Evolutionary conservation across 2,329 filamentous ascomycete genomes (phyloP).

Genomic region (Lanzia echinophila): DNA sequence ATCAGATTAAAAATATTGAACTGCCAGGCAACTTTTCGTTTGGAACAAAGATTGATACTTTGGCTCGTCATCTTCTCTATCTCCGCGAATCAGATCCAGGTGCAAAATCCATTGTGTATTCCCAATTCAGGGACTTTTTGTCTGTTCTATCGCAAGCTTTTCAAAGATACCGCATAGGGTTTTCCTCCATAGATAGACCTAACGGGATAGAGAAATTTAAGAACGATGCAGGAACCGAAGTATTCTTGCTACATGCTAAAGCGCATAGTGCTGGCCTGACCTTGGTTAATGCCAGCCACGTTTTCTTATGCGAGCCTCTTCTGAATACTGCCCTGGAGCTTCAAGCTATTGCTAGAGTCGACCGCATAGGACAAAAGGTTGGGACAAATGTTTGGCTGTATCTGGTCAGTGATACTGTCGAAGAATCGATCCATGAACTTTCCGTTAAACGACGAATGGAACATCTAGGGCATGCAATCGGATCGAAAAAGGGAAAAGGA

Average conservation of each 20-base stretch:
- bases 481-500: slow-evolving; percentile 32
- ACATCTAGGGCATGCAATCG: slow-evolving; percentile 55
- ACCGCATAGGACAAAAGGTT: slow-evolving; percentile 84
- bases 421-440: slow-evolving; percentile 85
- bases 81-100: slow-evolving; percentile 77
- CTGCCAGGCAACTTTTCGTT: slow-evolving; percentile 62
- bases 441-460: slow-evolving; percentile 72
- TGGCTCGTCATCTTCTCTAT: slow-evolving; percentile 78
- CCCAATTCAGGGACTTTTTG: slow-evolving; percentile 80
- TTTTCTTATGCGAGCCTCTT: slow-evolving; percentile 89
- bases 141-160: slow-evolving; percentile 67
- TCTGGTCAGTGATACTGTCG: slow-evolving; percentile 81
- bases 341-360: slow-evolving; percentile 90
- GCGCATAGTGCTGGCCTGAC: slow-evolving; percentile 86
- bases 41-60: slow-evolving; percentile 83
- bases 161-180: slow-evolving; percentile 63
- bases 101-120: slow-evolving; percentile 90
- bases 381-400: slow-evolving; percentile 95
- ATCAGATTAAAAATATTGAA: slow-evolving; percentile 76
- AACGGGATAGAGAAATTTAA: slow-evolving; percentile 72
- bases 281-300: slow-evolving; percentile 85
- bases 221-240: slow-evolving; percentile 65
- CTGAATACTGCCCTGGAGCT: slow-evolving; percentile 91
- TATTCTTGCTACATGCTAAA: slow-evolving; percentile 83
- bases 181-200: slow-evolving; percentile 60